Evolutionary conservation across 192 early-diverging fungal species (phyloP), one percentile per base, ranked within the genome.

Genomic region (Phlyctochytrium arcticum): DNA sequence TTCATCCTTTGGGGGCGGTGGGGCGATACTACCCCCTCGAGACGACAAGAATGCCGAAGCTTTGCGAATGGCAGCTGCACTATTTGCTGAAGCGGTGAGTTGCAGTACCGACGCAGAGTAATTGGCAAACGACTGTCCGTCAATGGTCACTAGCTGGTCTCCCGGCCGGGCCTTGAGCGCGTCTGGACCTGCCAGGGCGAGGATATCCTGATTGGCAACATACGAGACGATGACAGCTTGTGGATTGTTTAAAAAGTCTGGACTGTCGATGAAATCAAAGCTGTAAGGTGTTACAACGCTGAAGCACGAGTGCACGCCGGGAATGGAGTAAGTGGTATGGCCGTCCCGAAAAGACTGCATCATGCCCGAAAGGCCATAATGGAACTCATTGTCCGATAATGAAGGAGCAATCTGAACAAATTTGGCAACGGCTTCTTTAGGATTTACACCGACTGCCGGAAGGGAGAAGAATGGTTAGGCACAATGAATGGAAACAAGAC

Each of bases 41-140:
- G n/a, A n/a, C n/a, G n/a, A n/a, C n/a, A n/a, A n/a, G 34, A 57
- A 57, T 3, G 30, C 21, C 2, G 35, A 33, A 4, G 55, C 55
- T 19, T 57, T 55, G 30, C 42, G 58, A 48, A 56, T 12, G n/a
- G n/a, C n/a, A 37, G 47, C 44, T 26, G 23, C 59, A n/a, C 27
- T n/a, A 9, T 68, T 49, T 5, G 44, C 33, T n/a, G n/a, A n/a
- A 36, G 26, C 34, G 4, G 57, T 36, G 34, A 61, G n/a, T 59
- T 59, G 61, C 2, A 59, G 67, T 12, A 68, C 30, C 33, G 49
- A 36, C 26, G 48, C 67, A 9, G 30, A 21, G 58, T 37, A 68
- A 19, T 31, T 60, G 33, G 58, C 36, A 36, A 57, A 57, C 3
- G 55, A 57, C 3, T 37, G 31, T 24, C 55, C 55, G 55, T 57